Evolutionary conservation across 257 asterid species (phyloP), one percentile per base, ranked within the genome.

Genomic region (Gardenia jasminoides): DNA sequence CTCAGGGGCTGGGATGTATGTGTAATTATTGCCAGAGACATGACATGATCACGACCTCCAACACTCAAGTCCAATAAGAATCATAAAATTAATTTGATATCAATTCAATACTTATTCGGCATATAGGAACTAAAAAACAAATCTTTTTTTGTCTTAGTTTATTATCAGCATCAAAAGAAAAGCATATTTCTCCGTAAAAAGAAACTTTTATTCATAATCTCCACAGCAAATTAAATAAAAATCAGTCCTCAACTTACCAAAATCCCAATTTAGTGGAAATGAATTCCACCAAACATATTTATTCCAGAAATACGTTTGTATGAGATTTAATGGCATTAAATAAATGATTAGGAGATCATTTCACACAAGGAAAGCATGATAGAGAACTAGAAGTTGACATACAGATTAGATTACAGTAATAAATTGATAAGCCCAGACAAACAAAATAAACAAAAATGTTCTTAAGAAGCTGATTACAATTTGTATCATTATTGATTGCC

Each of bases 321-420:
- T 4, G 6, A 62, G 39, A n/a, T 8, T 26, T 20, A 62, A 26
- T 26, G 33, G 36, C 19, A 59, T 10, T 30, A 59, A 59, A 50
- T 54, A 54, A 54, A 62, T 11, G 67, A 62, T n/a, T 61, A 62
- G 36, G 39, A n/a, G 36, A n/a, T 3, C 36, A 62, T 15, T 62
- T 62, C 39, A 26, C 68, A 62, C 39, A 62, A 24, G 67, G 70
- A 66, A 43, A 31, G 71, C n/a, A 31, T 67, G 71, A 47, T 67
- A 17, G 50, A 19, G 2, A 10, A 17, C 72, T 67, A 39, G 39
- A 39, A 68, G 50, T 39, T 8, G 26, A 68, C 19, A 9, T 28
- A 41, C 72, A 36, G 3, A 33, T 0, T 1, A 20, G 20, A 36
- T 13, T 19, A 54, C 6, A 56, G 62, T 5, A 68, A 17, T 39